phyloP scores from a whole-genome alignment of 176 grass and related monocot genomes.

The Otatea glauca region DNA sequence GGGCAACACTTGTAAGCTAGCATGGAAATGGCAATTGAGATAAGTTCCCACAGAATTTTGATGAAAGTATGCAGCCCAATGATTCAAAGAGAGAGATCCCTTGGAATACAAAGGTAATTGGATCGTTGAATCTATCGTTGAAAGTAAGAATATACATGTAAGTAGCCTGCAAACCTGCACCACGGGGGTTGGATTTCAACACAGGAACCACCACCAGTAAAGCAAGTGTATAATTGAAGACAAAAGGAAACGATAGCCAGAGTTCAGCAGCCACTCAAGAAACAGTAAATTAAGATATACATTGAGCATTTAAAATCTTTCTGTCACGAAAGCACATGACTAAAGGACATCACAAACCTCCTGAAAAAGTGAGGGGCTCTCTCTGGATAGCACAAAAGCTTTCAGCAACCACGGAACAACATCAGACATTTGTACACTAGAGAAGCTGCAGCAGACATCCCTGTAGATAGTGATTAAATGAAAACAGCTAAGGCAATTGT shows the following conservation, averaged over 20 bases:
- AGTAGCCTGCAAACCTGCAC: conserved; percentile 81
- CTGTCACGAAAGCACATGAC: conserved; percentile 1
- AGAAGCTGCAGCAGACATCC: conserved; percentile 64
- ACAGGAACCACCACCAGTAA: not conserved
- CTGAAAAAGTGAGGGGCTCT: conserved; percentile 69
- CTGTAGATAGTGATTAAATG: conserved; percentile 46
- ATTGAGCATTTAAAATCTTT: conserved; percentile 29
- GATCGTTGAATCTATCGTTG: conserved; percentile 58
- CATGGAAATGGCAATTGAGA: conserved; percentile 54
- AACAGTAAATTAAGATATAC: conserved; percentile 12
- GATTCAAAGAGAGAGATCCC: conserved; percentile 77
- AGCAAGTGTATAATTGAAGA: conserved; percentile 8
- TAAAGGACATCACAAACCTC: conserved; percentile 63
- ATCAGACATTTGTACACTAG: conserved; percentile 56
- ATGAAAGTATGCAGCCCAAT: conserved; percentile 90
- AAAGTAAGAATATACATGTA: conserved; percentile 69
- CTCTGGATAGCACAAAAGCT: conserved; percentile 71
- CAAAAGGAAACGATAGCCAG: conserved; percentile 20
- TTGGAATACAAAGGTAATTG: conserved; percentile 53
- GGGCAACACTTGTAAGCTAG: conserved; percentile 15
- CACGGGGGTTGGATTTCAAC: conserved; percentile 13
- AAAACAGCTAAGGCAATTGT: conserved; percentile 14
- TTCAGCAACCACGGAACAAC: conserved; percentile 74
- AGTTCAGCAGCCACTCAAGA: not conserved
- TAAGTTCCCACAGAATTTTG: conserved; percentile 76